Base-by-base conservation (phyloP, 345 rosid genomes). In the Melaleuca alternifolia region DNA sequence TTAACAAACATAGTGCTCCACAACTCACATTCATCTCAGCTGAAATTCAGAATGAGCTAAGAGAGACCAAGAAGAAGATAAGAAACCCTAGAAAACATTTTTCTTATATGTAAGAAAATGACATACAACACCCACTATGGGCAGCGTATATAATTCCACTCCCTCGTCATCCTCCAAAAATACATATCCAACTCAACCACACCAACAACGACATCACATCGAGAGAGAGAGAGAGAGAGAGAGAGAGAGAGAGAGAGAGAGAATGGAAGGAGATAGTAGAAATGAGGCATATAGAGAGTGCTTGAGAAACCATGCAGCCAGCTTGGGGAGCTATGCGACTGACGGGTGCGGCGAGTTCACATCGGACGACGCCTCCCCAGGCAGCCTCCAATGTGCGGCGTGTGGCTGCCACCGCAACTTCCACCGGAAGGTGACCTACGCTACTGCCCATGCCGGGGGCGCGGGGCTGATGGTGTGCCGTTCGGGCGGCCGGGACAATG, bases 361-460 rank as follows among this genome's bases (percentile, higher is more conserved):
- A 4, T 86, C 61, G 0, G 91, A 87, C 61, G 86, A 86, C 15
- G 4, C 88, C 46, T 91, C 92, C 82, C 90, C 91, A 24, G 75
- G 54, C 83, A 44, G 57, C 86, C 94, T 94, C 86, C 93, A 93
- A 24, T 96, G 99, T 76, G 96, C 91, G 12, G 99, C 99, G 50
- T 96, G 98, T 83, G 98, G 98, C 57, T 96, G 99, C 91, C 99
- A 96, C 96, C 96, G 99, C 85, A 96, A 94, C 93, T 96, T 95
- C 95, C 99, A 96, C 94, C 95, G 97, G 82, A 93, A 89, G 85
- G 88, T 91, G 52, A 88, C 85, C 6, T 76, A 85, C 79, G 56
- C 85, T 62, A 61, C 88, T 61, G 82, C 87, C 90, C 59, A 54
- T 48, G 54, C 53, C 76, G 21, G 84, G 83, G 88, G 90, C 59